Evolutionary conservation across 257 asterid genomes (phyloP), one percentile per base, ranked within the genome.

Genomic region (Ligustrum vulgare): DNA sequence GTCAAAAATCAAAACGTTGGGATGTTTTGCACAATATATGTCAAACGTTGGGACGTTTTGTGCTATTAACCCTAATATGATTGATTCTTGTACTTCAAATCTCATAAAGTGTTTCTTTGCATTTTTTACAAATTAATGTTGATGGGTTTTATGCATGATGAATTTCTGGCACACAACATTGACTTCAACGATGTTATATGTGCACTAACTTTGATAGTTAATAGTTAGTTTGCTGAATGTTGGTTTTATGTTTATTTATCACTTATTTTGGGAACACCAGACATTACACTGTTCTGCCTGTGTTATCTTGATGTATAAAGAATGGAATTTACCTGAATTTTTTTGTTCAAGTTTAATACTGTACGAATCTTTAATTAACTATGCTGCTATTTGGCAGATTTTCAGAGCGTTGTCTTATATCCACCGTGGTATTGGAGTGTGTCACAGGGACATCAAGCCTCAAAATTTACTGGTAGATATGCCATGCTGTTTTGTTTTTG

Each of bases 391-490:
- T n/a, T 41, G 72, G 79, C 89, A 88, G 92, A 88, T 88, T 70
- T 88, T 88, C 72, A 80, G 92, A 79, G 89, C 90, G 3, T 78
- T 88, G 69, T 84, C 92, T 25, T 88, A 86, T 77, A 82, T 86
- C 74, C 92, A 88, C 76, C 82, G 80, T 60, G 71, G 79, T 63
- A 80, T 88, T 71, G 90, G 89, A 75, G 92, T 88, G 69, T 88
- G 92, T 43, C 92, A 88, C 78, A 80, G 92, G 78, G 92, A 88
- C 77, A 88, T 88, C 79, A 88, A 88, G 82, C 92, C 92, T 79
- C 92, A 88, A 69, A 88, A 88, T 77, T 86, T 88, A 67, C 77
- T 88, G 90, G 92, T 88, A 81, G n/a, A 45, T 54, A 45, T 54
- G 54, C 5, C 56, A 69, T 34, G 43, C 49, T 35, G 51, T 15